phyloP scores from a whole-genome alignment of 345 rosid species.

The Firmiana major region DNA sequence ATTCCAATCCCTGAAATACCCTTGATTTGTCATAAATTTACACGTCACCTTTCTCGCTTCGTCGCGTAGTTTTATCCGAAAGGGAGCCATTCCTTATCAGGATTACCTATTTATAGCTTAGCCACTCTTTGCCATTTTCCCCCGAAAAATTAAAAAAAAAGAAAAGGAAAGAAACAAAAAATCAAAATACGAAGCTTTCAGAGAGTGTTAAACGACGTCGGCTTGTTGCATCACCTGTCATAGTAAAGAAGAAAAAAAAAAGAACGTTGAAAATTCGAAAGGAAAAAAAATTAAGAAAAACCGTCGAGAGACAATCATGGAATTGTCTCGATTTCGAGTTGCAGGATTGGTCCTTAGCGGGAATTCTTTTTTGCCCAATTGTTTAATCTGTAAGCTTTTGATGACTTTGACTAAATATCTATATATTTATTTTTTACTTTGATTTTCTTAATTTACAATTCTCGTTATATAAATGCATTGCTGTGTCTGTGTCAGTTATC shows the following conservation, averaged over 20 bases:
- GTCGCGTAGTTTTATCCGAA: not conserved
- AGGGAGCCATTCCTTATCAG: not conserved
- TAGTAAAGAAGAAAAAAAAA: not conserved
- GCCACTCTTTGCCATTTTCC: not conserved
- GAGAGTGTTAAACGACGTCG: slow-evolving; percentile 6
- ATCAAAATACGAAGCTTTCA: slow-evolving; percentile 16
- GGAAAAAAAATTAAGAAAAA: not conserved
- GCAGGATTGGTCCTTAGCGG: slow-evolving; percentile 11
- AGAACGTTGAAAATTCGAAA: slow-evolving; percentile 7
- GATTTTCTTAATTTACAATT: not conserved
- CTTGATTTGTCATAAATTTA: not conserved
- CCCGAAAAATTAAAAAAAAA: too few relatives aligned
- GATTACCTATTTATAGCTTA: slow-evolving; percentile 27
- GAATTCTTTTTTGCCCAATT: not conserved
- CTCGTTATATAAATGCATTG: slow-evolving; percentile 4
- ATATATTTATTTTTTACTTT: slow-evolving; percentile 3
- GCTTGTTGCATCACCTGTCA: slow-evolving; percentile 1
- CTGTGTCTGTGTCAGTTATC: too few relatives aligned
- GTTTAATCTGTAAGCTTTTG: slow-evolving; percentile 29
- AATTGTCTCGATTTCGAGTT: slow-evolving; percentile 7
- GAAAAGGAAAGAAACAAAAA: slow-evolving; percentile 11
- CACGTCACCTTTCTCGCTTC: not conserved
- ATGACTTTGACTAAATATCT: not conserved
- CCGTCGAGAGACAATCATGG: not conserved
- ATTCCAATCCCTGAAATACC: not conserved